A percentile compares a stretch with the other conserved stretches of the same genome.
Conservation (phyloP, 75 land plant species). For the Selaginella moellendorffii region DNA sequence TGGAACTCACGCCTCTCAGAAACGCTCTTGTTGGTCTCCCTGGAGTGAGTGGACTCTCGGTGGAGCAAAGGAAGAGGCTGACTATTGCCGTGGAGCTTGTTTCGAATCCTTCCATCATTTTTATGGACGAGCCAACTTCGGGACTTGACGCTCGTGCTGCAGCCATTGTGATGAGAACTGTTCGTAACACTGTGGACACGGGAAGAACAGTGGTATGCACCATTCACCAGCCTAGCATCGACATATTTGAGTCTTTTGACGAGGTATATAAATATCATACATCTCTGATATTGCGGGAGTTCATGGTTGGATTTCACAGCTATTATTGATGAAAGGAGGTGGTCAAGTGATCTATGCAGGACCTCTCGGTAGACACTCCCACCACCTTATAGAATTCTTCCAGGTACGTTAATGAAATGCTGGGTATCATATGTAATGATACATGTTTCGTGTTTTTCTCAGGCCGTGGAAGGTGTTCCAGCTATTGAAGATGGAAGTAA, state of each 20-base stretch:
- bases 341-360: slow-evolving; percentile 38
- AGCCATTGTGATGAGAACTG: slow-evolving; percentile 31
- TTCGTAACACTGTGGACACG: slow-evolving; percentile 28
- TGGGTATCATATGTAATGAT: neutral
- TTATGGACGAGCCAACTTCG: slow-evolving; percentile 38
- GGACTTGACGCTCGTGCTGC: slow-evolving; percentile 36
- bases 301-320: slow-evolving; percentile 14
- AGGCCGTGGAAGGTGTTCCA: neutral
- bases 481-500: neutral
- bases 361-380: slow-evolving; percentile 3
- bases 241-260: slow-evolving; percentile 28
- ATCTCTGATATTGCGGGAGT: neutral
- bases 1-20: slow-evolving; percentile 17
- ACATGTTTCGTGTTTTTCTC: neutral
- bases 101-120: slow-evolving; percentile 28
- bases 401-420: neutral
- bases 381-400: neutral
- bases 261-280: slow-evolving; percentile 9
- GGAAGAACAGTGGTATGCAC: slow-evolving; percentile 74
- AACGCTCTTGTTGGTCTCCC: slow-evolving; percentile 27
- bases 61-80: slow-evolving; percentile 26
- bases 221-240: slow-evolving; percentile 32
- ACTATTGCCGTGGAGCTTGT: slow-evolving; percentile 29
- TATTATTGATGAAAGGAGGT: slow-evolving; percentile 38
- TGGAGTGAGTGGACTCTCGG: slow-evolving; percentile 24